Conservation (phyloP, 2,329 filamentous ascomycete species). For the Trichoderma atrobrunneum region DNA sequence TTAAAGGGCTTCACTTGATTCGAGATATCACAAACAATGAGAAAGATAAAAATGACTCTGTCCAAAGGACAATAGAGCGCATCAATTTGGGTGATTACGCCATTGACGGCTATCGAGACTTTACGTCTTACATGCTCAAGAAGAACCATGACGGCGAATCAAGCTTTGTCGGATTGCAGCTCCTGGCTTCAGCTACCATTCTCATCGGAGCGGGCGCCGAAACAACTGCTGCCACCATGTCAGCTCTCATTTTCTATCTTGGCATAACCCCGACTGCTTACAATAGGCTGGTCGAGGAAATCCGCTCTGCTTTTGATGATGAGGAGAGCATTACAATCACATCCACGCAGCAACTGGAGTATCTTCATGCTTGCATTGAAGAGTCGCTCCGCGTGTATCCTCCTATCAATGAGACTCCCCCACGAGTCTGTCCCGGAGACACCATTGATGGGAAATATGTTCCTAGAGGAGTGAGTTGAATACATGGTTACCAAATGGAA, state of each 20-base stretch:
- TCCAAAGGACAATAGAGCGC: conserved; percentile 24
- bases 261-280: conserved; percentile 31
- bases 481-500: conserved; percentile 31
- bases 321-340: conserved; percentile 39
- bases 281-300: conserved; percentile 36
- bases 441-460: conserved; percentile 34
- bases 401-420: conserved; percentile 30
- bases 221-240: conserved; percentile 34
- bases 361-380: conserved; percentile 42
- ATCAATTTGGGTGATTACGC: conserved; percentile 25
- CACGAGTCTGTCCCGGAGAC: conserved; percentile 31
- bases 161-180: conserved; percentile 35
- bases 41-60: conserved; percentile 23
- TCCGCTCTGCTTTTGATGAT: conserved; percentile 32
- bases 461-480: conserved; percentile 33
- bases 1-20: neutral
- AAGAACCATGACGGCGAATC: conserved; percentile 31
- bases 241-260: conserved; percentile 32
- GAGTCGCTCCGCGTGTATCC: conserved; percentile 44
- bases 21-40: neutral
- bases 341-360: conserved; percentile 30
- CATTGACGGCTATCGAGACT: conserved; percentile 23
- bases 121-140: conserved; percentile 31
- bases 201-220: conserved; percentile 35
- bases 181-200: conserved; percentile 27